A percentile compares a stretch with the other conserved stretches of the same genome.
phyloP scores from a whole-genome alignment of 129 eudicot genomes.

The Oenanthe sinensis region DNA sequence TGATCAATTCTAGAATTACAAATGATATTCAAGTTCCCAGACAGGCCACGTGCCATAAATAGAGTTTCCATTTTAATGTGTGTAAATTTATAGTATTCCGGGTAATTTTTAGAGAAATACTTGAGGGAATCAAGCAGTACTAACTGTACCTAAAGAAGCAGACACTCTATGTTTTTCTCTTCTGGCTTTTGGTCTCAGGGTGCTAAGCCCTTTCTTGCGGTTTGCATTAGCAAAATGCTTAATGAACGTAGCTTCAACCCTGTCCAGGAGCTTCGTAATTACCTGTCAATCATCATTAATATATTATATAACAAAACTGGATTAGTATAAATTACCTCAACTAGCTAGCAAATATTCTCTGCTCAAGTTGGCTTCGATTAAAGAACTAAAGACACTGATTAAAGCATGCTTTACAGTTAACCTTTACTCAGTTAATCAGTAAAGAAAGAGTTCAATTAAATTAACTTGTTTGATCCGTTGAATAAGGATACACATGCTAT shows the following conservation, averaged over 20 bases:
- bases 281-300: slow-evolving; percentile 8
- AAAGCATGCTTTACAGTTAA: neutral
- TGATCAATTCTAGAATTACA: too few relatives aligned
- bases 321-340: neutral
- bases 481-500: neutral
- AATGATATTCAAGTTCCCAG: too few relatives aligned
- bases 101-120: too few relatives aligned
- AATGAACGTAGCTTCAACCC: slow-evolving; percentile 40
- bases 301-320: neutral
- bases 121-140: neutral
- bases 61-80: neutral
- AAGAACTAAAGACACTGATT: neutral
- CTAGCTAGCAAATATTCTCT: neutral
- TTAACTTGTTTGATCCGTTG: neutral
- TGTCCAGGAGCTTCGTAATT: slow-evolving; percentile 36
- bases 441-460: neutral
- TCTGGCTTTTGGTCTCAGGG: slow-evolving; percentile 30
- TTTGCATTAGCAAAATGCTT: slow-evolving; percentile 53
- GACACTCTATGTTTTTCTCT: slow-evolving; percentile 44
- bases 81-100: too few relatives aligned
- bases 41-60: too few relatives aligned
- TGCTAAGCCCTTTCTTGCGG: slow-evolving; percentile 41
- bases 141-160: slow-evolving; percentile 28
- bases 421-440: neutral
- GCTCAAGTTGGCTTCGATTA: neutral